Conservation (phyloP, 345 rosid species). For the Zanthoxylum bungeanum region DNA sequence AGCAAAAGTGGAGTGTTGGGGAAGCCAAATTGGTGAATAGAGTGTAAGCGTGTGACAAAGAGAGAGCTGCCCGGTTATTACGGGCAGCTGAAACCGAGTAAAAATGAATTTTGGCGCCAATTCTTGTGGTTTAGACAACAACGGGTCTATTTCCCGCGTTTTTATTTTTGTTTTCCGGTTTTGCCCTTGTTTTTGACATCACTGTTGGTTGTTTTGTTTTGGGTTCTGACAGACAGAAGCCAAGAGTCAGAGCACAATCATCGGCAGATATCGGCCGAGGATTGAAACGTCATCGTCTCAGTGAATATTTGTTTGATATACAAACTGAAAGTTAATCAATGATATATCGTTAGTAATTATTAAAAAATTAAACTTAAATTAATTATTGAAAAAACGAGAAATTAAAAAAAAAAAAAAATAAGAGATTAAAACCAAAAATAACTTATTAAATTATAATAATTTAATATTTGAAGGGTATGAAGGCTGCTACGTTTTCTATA, state of each 20-base stretch:
- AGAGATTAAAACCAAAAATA: too few species aligned
- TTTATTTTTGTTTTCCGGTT: too few species aligned
- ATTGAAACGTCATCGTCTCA: constrained; percentile 1
- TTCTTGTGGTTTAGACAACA: constrained; percentile 29
- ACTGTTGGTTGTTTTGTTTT: constrained; percentile 1
- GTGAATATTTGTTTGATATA: too few species aligned
- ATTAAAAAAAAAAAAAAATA: too few species aligned
- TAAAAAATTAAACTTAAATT: too few species aligned
- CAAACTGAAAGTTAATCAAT: too few species aligned
- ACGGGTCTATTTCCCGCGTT: constrained; percentile 82
- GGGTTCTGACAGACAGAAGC: neutral
- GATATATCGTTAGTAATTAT: too few species aligned
- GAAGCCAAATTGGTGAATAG: neutral
- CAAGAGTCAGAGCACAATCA: constrained; percentile 25
- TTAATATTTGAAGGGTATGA: too few species aligned
- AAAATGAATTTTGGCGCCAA: constrained; percentile 54
- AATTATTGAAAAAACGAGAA: too few species aligned
- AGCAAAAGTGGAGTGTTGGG: neutral
- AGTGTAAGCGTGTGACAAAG: constrained; percentile 10
- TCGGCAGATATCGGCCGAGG: constrained; percentile 5
- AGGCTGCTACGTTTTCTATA: too few species aligned
- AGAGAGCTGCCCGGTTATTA: constrained; percentile 38
- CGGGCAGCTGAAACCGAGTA: constrained; percentile 50
- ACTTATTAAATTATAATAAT: too few species aligned
- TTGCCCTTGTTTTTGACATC: constrained; percentile 15